Base-by-base conservation (phyloP, 768 basidiomycete genomes). In the Mycena rosella region DNA sequence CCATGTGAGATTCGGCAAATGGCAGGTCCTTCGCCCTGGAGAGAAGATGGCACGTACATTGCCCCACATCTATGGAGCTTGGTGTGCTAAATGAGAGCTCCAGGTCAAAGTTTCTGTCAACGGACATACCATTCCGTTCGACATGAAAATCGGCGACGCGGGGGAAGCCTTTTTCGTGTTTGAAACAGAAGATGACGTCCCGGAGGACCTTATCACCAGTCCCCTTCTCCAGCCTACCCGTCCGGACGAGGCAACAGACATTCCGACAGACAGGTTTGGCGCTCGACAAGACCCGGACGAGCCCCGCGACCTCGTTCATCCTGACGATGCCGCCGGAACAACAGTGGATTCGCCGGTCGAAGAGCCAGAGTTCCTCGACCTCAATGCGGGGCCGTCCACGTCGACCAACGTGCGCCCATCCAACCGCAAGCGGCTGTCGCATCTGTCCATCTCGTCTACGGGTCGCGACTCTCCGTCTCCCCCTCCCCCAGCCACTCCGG, bases 161-260 rank as follows among this genome's bases (percentile, higher is more conserved):
- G 98, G 98, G 6, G 98, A 99, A 80, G 98, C 96, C 0, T 99
- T 99, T 85, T 99, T 99, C 75, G 93, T 99, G 44, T 95, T 99
- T 72, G 97, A 99, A 79, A 98, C 97, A 0, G 94, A 96, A 44
- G 94, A 91, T 42, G 96, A 98, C 65, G 91, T 99, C 32, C 97
- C 98, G 4, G 92, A 88, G 52, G 94, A 96, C 76, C 88, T 99
- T 68, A 92, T 96, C 69, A 99, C 98, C 0, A 95, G 93, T 80
- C 98, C 98, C 27, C 82, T 99, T 26, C 87, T 97, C 17, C 84
- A 90, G 67, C 88, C 92, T 11, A 90, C 90, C 3, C 81, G 82
- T 29, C 83, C 83, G 5, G 83, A 84, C 42, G 76, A 79, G 38
- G 72, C 73, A 44, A 74, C 69, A 67, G 60, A 73, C 40, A 63